phyloP scores from a whole-genome alignment of 441 rosid species.

The Gossypium davidsonii region DNA sequence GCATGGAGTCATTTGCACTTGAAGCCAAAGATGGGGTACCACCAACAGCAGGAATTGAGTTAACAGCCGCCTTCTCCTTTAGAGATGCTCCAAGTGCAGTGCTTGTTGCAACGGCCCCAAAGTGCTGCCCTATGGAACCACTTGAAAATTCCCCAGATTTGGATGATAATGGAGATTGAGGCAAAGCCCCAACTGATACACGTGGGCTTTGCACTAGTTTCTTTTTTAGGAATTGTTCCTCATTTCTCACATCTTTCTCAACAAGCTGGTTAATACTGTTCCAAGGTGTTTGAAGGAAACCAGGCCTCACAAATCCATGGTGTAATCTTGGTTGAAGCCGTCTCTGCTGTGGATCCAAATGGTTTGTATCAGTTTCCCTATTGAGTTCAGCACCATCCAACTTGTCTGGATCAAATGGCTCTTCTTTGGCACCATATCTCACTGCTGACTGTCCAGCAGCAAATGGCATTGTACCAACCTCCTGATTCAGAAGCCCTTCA shows the following conservation, averaged over 20 bases:
- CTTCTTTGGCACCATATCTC: slow-evolving; percentile 67
- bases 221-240: slow-evolving; percentile 69
- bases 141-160: slow-evolving; percentile 96
- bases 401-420: slow-evolving; percentile 66
- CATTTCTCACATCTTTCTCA: slow-evolving; percentile 64
- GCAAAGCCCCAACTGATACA: slow-evolving; percentile 65
- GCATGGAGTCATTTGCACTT: slow-evolving; percentile 74
- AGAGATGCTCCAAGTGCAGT: slow-evolving; percentile 49
- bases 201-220: slow-evolving; percentile 84
- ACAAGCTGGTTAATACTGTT: slow-evolving; percentile 58
- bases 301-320: slow-evolving; percentile 49
- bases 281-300: slow-evolving; percentile 61
- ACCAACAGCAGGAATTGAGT: slow-evolving; percentile 62
- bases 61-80: slow-evolving; percentile 64
- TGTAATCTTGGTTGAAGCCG: slow-evolving; percentile 57
- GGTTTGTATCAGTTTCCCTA: slow-evolving; percentile 55
- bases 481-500: slow-evolving; percentile 68
- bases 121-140: slow-evolving; percentile 77
- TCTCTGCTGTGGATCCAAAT: slow-evolving; percentile 47
- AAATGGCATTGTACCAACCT: slow-evolving; percentile 47
- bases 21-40: slow-evolving; percentile 67
- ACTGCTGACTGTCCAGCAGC: slow-evolving; percentile 51
- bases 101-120: slow-evolving; percentile 55
- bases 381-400: slow-evolving; percentile 41
- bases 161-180: slow-evolving; percentile 90